These are phyloP conservation scores for Beauveria scarabaeidicola DNA, from an alignment of 2,329 filamentous ascomycete genomes.

Conservation along the genomic window DNA sequence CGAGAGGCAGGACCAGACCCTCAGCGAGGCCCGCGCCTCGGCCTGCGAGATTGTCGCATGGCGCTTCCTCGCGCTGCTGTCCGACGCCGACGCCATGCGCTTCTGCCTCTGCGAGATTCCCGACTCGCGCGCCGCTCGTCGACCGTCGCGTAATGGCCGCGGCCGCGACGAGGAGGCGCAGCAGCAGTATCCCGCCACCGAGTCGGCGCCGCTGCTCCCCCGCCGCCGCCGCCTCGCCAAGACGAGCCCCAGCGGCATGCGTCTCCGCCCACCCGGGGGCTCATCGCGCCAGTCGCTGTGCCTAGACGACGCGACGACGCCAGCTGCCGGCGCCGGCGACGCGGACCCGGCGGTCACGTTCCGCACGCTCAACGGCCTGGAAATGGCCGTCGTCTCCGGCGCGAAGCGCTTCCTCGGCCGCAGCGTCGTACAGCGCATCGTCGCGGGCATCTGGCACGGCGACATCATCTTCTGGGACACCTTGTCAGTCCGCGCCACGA, in stretches of 20 bases:
- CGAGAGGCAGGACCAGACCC: slow-evolving; percentile 52
- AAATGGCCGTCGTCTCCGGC: slow-evolving; percentile 73
- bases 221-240: neutral
- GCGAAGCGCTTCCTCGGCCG: slow-evolving; percentile 82
- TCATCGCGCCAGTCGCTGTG: slow-evolving; percentile 30
- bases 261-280: slow-evolving; percentile 15
- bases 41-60: slow-evolving; percentile 77
- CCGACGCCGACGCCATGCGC: slow-evolving; percentile 65
- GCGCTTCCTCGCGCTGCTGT: slow-evolving; percentile 64
- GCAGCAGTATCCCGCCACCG: slow-evolving; percentile 24
- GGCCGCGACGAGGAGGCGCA: slow-evolving; percentile 33
- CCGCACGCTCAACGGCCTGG: slow-evolving; percentile 72
- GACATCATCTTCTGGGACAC: slow-evolving; percentile 82
- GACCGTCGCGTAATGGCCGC: slow-evolving; percentile 9
- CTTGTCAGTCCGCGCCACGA: slow-evolving; percentile 63
- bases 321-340: slow-evolving; percentile 41
- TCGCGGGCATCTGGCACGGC: slow-evolving; percentile 78
- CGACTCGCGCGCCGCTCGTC: slow-evolving; percentile 14
- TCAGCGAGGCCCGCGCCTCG: slow-evolving; percentile 60
- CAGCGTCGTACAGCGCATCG: slow-evolving; percentile 69
- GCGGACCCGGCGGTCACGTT: slow-evolving; percentile 61
- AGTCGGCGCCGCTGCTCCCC: neutral
- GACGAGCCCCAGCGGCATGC: slow-evolving; percentile 23
- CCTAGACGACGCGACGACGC: slow-evolving; percentile 45
- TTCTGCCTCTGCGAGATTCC: slow-evolving; percentile 68